Evolutionary conservation across 2,329 filamentous ascomycete species (phyloP).

Genomic region (Teratosphaeria viscida): DNA sequence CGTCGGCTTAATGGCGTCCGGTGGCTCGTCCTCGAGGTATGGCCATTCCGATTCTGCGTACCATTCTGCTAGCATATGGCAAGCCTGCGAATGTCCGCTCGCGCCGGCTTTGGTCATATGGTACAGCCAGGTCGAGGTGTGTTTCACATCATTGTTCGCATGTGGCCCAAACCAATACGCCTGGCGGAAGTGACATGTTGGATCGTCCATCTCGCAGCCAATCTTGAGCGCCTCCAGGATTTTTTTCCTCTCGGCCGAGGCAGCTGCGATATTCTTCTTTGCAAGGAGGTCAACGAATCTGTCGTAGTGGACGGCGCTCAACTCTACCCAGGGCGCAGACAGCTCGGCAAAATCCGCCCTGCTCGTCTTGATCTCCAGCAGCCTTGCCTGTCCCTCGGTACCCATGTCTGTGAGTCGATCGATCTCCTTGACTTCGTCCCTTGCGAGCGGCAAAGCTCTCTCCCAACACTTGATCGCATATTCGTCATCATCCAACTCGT

Average conservation of each 20-base stretch:
- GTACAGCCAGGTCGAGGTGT: conserved; percentile 30
- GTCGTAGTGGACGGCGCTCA: conserved; percentile 16
- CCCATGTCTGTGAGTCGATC: neutral
- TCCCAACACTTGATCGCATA: conserved; percentile 19
- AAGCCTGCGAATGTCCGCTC: conserved; percentile 28
- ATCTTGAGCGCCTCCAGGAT: conserved; percentile 25
- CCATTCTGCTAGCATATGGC: conserved; percentile 29
- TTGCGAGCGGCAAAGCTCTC: conserved; percentile 14
- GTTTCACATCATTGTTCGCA: conserved; percentile 11
- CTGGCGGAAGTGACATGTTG: conserved; percentile 31
- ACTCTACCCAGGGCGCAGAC: conserved; percentile 23
- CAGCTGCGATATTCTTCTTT: conserved; percentile 1
- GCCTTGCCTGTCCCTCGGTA: conserved; percentile 1
- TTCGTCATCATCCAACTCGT: conserved; percentile 13
- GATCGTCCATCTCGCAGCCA: conserved; percentile 33
- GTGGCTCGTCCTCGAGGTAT: conserved; percentile 25
- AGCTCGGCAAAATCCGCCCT: conserved; percentile 9
- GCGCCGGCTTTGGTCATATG: conserved; percentile 37
- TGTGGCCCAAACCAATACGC: conserved; percentile 16
- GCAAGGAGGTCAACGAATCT: conserved; percentile 2
- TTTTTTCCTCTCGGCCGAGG: conserved; percentile 9
- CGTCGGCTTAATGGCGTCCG: conserved; percentile 23
- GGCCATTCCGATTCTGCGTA: conserved; percentile 26
- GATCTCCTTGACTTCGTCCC: conserved; percentile 2
- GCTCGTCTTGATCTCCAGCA: neutral